Conservation (phyloP, 2,329 filamentous ascomycete species). For the Paraphoma chrysanthemicola region DNA sequence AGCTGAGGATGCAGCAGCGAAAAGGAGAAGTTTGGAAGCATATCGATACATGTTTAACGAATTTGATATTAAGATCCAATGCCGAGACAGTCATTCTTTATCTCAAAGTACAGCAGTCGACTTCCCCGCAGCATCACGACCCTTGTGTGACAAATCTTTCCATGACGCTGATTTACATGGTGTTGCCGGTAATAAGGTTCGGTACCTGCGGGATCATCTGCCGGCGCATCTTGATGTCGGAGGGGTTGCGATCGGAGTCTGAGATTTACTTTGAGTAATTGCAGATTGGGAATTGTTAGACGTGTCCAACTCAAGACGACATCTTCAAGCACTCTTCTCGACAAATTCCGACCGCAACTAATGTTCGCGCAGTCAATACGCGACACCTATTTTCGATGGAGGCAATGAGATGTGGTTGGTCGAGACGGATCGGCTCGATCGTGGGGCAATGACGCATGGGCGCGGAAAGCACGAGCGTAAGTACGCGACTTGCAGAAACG, state of each 20-base stretch:
- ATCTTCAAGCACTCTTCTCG: too few relatives aligned
- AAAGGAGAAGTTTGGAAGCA: background rate
- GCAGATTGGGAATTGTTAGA: too few relatives aligned
- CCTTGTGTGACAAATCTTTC: background rate
- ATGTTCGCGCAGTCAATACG: too few relatives aligned
- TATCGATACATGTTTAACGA: background rate
- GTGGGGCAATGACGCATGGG: conserved; percentile 12
- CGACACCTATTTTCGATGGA: background rate
- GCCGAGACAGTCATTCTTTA: background rate
- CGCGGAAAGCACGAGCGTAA: background rate
- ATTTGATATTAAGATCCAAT: background rate
- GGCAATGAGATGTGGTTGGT: background rate
- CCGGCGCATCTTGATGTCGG: background rate
- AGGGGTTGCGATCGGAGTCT: too few relatives aligned
- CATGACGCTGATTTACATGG: background rate
- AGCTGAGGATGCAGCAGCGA: background rate
- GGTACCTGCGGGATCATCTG: background rate
- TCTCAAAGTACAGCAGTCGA: background rate
- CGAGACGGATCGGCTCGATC: background rate
- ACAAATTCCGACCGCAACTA: too few relatives aligned
- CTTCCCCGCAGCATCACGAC: background rate
- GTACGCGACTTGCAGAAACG: conserved; percentile 14
- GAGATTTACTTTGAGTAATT: too few relatives aligned
- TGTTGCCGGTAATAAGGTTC: background rate
- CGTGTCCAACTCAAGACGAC: too few relatives aligned